Percentiles rank a stretch among this genome's conserved stretches.
Evolutionary conservation across 2,329 filamentous ascomycete species (phyloP).

Genomic region (Neofusicoccum kwambonambiense): DNA sequence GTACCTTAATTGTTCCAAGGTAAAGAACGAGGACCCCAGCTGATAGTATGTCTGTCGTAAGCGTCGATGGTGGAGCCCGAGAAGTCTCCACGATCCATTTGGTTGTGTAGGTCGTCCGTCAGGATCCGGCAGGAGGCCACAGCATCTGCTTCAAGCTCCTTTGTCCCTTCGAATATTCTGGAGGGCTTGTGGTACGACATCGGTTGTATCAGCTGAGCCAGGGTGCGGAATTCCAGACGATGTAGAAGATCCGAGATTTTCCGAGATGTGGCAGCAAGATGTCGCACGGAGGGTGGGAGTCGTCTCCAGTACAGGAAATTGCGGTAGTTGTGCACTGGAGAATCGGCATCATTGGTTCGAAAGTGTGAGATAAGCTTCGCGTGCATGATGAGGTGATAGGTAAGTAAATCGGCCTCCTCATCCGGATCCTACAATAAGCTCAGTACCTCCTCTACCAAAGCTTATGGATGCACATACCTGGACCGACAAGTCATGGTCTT

Average conservation of each 20-base stretch:
- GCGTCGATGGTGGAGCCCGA: not conserved
- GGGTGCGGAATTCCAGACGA: not conserved
- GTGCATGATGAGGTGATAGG: not conserved
- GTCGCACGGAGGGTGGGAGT: not conserved
- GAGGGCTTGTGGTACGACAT: too few relatives aligned
- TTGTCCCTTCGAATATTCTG: too few relatives aligned
- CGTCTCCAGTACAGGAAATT: not conserved
- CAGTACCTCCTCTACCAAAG: not conserved
- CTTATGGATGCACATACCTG: not conserved
- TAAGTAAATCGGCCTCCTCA: not conserved
- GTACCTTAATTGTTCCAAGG: too few relatives aligned
- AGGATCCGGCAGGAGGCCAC: not conserved
- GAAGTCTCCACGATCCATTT: not conserved
- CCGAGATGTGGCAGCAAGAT: not conserved
- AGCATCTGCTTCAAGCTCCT: not conserved
- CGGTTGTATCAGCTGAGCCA: not conserved
- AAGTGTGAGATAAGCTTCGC: not conserved
- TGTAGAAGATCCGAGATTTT: not conserved
- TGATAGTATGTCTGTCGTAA: not conserved
- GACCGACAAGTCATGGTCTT: not conserved
- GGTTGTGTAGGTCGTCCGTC: not conserved
- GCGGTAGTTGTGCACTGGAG: not conserved
- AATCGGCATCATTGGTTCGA: too few relatives aligned
- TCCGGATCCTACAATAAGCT: not conserved
- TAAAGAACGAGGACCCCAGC: not conserved